Base-by-base conservation (phyloP, 345 rosid genomes). In the Salix viminalis region DNA sequence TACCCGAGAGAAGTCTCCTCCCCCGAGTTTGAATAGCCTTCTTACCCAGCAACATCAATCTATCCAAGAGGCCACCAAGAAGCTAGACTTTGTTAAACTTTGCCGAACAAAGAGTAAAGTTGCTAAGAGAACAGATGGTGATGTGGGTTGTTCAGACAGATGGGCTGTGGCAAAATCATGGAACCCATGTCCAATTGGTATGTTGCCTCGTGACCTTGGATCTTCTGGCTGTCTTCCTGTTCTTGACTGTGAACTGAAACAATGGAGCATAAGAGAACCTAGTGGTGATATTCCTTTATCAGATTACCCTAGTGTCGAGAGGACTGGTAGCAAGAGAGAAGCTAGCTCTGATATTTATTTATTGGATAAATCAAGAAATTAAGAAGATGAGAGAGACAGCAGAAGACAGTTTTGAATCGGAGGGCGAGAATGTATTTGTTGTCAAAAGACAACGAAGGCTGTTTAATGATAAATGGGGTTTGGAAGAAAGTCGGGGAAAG, bases 121-220 rank as follows among this genome's bases (percentile, higher is more conserved):
- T 66, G 77, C 15, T 18, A 77, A 72, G 34, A 69, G 82, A 39
- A 69, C 48, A 75, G 86, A 74, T 13, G 75, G 76, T 76, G 62
- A 82, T 37, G 62, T 13, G 44, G 83, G 67, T 65, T 82, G 60
- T 75, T 70, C 78, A 60, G 76, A 77, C 60, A 80, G 85, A 79
- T 92, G 97, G 97, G 81, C 70, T 37, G 85, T 87, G 71, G 90
- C 84, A 19, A 85, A 89, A 76, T 84, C 91, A 0, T 93, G 98
- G 97, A 93, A 84, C 74, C 87, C 96, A 12, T 95, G 98, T 79
- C 96, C 98, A 4, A 89, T 91, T 65, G 96, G 99, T 52, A 91
- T 83, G 89, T 69, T 93, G 88, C 97, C 98, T 28, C 79, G 76
- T 36, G 85, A 81, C 71, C 82, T 86, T 21, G 91, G 92, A 8